Evolutionary conservation across 495 filamentous ascomycete species (phyloP).

Genomic region (Alectoria sarmentosa): DNA sequence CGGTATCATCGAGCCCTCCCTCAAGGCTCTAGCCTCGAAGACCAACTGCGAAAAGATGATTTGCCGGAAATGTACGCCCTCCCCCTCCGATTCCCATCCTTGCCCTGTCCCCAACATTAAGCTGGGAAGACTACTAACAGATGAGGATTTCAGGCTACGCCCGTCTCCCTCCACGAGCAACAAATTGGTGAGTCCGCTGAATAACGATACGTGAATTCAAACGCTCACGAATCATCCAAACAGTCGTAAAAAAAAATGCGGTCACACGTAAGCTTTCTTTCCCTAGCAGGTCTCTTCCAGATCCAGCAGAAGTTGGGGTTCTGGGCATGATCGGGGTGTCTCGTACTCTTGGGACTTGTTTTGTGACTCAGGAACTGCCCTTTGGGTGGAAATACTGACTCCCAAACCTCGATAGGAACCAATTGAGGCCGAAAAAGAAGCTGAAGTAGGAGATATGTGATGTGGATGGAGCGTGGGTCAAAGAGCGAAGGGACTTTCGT

Average conservation of each 20-base stretch:
- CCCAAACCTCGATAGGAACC: too few species aligned
- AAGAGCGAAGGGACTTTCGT: too few species aligned
- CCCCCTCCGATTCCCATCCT: background rate
- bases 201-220: too few species aligned
- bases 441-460: conserved; percentile 70
- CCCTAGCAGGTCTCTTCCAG: too few species aligned
- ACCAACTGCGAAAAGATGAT: conserved; percentile 99
- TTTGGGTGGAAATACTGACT: too few species aligned
- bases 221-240: too few species aligned
- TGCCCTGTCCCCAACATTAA: background rate
- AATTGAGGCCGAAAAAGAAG: conserved; percentile 99
- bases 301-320: too few species aligned
- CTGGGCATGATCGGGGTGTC: too few species aligned
- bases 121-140: background rate
- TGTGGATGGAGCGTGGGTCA: background rate
- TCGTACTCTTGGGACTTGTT: too few species aligned
- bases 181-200: conserved; percentile 72
- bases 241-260: conserved; percentile 95
- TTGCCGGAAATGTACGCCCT: conserved; percentile 98
- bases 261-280: conserved; percentile 57
- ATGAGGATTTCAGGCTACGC: conserved; percentile 44
- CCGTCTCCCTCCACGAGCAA: conserved; percentile 94
- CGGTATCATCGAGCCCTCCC: conserved; percentile 98
- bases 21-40: conserved; percentile 97
- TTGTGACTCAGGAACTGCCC: too few species aligned